Percentiles rank a stretch among this genome's conserved stretches.
These are phyloP conservation scores for Auriscalpium vulgare DNA, from an alignment of 768 basidiomycete genomes.

Conservation along the genomic window DNA sequence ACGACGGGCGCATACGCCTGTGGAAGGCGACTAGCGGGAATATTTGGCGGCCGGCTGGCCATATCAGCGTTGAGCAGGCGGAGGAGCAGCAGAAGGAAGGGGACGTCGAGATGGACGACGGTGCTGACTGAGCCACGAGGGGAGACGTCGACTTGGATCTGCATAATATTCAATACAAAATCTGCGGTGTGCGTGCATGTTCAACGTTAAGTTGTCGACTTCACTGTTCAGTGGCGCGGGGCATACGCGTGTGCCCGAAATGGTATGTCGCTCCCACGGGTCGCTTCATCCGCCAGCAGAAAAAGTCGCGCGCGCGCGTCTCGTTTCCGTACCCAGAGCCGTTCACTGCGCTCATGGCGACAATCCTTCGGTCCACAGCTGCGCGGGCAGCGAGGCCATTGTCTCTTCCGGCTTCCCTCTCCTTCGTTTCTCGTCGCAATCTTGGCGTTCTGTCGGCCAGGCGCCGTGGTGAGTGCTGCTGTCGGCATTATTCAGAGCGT, in stretches of 20 bases:
- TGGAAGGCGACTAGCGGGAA: slow-evolving; percentile 83
- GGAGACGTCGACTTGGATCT: too few species aligned
- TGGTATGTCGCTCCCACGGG: too few species aligned
- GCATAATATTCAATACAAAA: too few species aligned
- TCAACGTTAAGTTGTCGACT: too few species aligned
- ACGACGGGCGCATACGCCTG: slow-evolving; percentile 72
- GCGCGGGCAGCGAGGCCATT: neutral
- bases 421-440: neutral
- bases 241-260: too few species aligned
- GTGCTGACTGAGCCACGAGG: slow-evolving; percentile 1
- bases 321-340: too few species aligned
- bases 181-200: too few species aligned
- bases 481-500: neutral
- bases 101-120: slow-evolving; percentile 40
- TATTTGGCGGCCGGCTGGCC: slow-evolving; percentile 80
- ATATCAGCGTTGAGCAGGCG: slow-evolving; percentile 72
- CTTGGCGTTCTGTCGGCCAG: neutral
- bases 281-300: too few species aligned
- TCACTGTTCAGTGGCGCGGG: too few species aligned
- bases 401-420: neutral
- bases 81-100: slow-evolving; percentile 36
- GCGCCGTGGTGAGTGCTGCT: slow-evolving; percentile 1
- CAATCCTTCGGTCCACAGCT: neutral
- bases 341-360: neutral
- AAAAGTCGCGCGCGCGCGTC: too few species aligned